A percentile compares a stretch with the other conserved stretches of the same genome.
phyloP scores from a whole-genome alignment of 306 rosid genomes.

The Calophaca sinica region DNA sequence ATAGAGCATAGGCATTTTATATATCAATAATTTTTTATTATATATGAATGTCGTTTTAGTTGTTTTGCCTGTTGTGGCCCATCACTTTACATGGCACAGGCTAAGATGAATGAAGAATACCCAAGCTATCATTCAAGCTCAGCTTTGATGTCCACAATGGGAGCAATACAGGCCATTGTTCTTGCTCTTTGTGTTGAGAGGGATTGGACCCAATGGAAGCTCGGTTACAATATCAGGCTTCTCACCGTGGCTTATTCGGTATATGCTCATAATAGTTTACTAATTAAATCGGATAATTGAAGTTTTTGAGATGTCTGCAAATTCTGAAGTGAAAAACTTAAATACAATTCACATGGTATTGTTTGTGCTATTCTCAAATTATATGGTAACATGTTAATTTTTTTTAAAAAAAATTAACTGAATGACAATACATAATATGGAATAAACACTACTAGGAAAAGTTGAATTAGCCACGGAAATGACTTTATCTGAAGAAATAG shows the following conservation, averaged over 20 bases:
- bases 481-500: no score
- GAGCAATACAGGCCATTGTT: slow-evolving; percentile 4
- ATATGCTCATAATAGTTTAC: background rate
- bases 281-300: no score
- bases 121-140: slow-evolving; percentile 51
- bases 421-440: no score
- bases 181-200: slow-evolving; percentile 42
- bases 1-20: no score
- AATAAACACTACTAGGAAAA: no score
- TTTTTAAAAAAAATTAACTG: no score
- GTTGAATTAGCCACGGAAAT: no score
- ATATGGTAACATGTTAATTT: no score
- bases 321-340: background rate
- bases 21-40: background rate
- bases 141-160: slow-evolving; percentile 49
- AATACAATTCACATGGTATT: no score
- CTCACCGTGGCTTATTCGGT: slow-evolving; percentile 48
- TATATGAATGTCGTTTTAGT: background rate
- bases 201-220: slow-evolving; percentile 48
- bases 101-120: slow-evolving; percentile 53
- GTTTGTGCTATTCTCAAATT: no score
- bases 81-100: slow-evolving; percentile 36
- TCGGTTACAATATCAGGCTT: slow-evolving; percentile 50
- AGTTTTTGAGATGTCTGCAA: background rate
- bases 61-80: no score